Base-by-base conservation (phyloP, 106 monocot species). In the Dendrobium nobile region DNA sequence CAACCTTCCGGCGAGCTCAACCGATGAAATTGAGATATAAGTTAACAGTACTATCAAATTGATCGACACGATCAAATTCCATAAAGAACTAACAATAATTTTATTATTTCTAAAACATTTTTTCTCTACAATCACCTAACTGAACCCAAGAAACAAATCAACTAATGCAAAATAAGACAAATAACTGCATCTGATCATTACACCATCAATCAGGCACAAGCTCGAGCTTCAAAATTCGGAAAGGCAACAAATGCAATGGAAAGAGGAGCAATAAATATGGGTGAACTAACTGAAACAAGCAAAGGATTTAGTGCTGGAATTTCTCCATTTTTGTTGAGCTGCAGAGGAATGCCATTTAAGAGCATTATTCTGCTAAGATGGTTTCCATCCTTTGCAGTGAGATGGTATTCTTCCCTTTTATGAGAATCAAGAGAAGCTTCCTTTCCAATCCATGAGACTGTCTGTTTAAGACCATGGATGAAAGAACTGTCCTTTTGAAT, bases 391-490 rank as follows among this genome's bases (percentile, higher is more conserved):
- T 83, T 77, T 0, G 80, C 74, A 6, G 89, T 93, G 20, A 93
- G 80, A 86, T 91, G 93, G 47, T 93, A 93, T 43, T 95, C 95
- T 75, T 95, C 91, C 78, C 92, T 88, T 48, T 20, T 77, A 45
- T 80, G 75, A 0, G 81, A 75, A 11, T 67, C 86, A 77, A 81
- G 84, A 2, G 84, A 89, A 20, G 85, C 58, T 65, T 84, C 84
- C 43, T 70, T 89, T 48, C 92, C 91, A 4, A 91, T 54, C 95
- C 92, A 89, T 15, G 86, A 87, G 16, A 91, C 89, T 0, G 89
- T 75, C 43, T 81, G 82, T 74, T 92, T 92, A 9, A 90, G 81
- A n/a, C 84, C 82, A 42, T 81, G 83, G 22, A 86, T n/a, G 41
- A 91, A 85, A 42, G 81, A 67, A 11, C 76, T 58, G 3, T 80